Conservation (phyloP, 495 filamentous ascomycete genomes). For the Aspergillus avenaceus region DNA sequence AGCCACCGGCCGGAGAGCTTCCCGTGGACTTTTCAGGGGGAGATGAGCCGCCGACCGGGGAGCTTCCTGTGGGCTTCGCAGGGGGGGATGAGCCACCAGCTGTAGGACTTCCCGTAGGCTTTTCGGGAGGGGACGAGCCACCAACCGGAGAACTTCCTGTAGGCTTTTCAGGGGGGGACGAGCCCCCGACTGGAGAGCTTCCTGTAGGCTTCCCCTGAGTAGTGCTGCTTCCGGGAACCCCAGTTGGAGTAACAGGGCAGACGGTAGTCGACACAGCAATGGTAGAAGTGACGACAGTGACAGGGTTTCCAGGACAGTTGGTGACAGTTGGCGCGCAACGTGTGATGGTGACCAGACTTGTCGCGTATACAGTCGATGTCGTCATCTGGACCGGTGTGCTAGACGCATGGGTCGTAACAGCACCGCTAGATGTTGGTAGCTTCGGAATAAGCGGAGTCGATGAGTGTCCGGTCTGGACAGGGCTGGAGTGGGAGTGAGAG, state of each 20-base stretch:
- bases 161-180: not conserved
- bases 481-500: slow-evolving; percentile 12
- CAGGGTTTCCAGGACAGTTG: slow-evolving; percentile 52
- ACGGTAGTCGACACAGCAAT: slow-evolving; percentile 58
- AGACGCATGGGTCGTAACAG: slow-evolving; percentile 3
- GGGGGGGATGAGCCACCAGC: too few species aligned
- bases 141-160: slow-evolving; percentile 15
- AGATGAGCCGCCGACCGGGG: slow-evolving; percentile 1
- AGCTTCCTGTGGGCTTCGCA: too few species aligned
- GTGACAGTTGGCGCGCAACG: slow-evolving; percentile 55
- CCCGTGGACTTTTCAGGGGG: not conserved
- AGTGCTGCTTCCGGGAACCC: slow-evolving; percentile 14
- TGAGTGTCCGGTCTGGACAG: slow-evolving; percentile 10
- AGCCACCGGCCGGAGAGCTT: too few species aligned
- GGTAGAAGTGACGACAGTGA: slow-evolving; percentile 49
- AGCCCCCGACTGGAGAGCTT: slow-evolving; percentile 10
- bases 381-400: slow-evolving; percentile 30
- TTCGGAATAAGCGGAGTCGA: slow-evolving; percentile 14
- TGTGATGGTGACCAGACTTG: slow-evolving; percentile 53
- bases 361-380: slow-evolving; percentile 57
- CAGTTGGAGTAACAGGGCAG: slow-evolving; percentile 47
- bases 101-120: too few species aligned
- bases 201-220: not conserved
- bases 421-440: not conserved
- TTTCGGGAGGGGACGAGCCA: too few species aligned